Base-by-base conservation (phyloP, 2,329 filamentous ascomycete species). In the Trichoderma atrobrunneum region DNA sequence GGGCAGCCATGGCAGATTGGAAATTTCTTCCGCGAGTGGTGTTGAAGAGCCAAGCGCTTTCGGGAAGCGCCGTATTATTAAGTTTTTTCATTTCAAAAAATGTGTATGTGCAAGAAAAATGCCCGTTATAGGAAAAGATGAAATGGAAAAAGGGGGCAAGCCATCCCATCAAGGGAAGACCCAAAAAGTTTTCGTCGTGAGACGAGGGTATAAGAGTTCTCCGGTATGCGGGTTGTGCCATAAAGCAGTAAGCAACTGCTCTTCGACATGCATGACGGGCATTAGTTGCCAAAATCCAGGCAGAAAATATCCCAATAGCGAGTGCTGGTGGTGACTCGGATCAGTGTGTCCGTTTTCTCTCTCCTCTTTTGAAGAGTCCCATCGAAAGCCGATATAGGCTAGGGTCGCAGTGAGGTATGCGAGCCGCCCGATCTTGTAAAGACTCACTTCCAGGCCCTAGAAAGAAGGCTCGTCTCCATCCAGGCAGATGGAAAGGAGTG, bases 41-140 rank as follows among this genome's bases (percentile, higher is more conserved):
- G 76, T 78, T 78, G 78, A 79, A 79, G 69, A 60, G 63, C 63
- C 68, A 73, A 24, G 57, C 51, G 72, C 71, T 60, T 57, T 26
- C 51, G 39, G 26, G 26, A 70, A 65, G 71, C 66, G 18, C 60
- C 28, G n/a, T 39, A 72, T 64, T 51, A 72, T 57, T 65, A 70
- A 21, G 36, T 48, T 70, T 68, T 68, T 39, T 43, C 36, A 43
- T 72, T 72, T 61, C 54, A 59, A 59, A 69, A 36, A 26, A 21
- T 16, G 54, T 34, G 30, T 70, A 67, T 73, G 68, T 71, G 72
- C 68, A 71, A 67, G 43, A 73, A 54, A 56, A 62, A 48, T 63
- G 61, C 56, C 59, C 60, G 59, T 60, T 64, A 60, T 43, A 39
- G 36, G 57, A 51, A 69, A 72, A 34, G n/a, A 28, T 65, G 18